Evolutionary conservation across 768 basidiomycete genomes (phyloP), one percentile per base, ranked within the genome.

Genomic region (Termitomyces sp.): DNA sequence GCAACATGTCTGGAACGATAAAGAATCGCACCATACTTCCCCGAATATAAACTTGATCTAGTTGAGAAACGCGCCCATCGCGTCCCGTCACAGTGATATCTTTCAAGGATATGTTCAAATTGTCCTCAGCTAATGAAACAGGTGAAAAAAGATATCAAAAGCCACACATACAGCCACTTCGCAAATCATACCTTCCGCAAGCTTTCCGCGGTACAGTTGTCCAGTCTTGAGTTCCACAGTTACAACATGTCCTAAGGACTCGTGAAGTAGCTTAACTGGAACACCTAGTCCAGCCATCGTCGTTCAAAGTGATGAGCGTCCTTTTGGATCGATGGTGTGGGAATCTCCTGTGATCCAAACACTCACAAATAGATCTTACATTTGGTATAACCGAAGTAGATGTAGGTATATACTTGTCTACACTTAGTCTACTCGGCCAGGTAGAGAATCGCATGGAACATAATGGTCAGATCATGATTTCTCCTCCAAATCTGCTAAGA

Each of bases 191-290:
- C 97, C 97, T 79, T 99, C 97, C 15, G 93, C 91, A 40, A 99
- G 82, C 74, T 97, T 98, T 62, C 97, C 97, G 46, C 97, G 80
- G 73, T 98, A 99, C 50, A 97, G 81, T 68, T 98, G 95, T 10
- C 95, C 96, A 2, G 94, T 97, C 73, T 98, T 98, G 54, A 98
- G 82, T 71, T 99, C 97, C n/a, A 95, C 93, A 5, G 96, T 98
- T 60, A 99, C 89, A 53, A 98, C 77, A 66, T 99, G 97, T 21
- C 97, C 97, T 28, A 98, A 77, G 53, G 92, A 90, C 76, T 98
- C 97, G 66, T 98, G 96, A 43, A 98, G 78, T 48, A 99, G 83
- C 71, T 98, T 98, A 60, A 97, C 90, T 58, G 96, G 96, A 55
- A 98, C 90, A 69, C 95, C 95, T 58, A 97, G 81, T 59, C 91